A percentile compares a stretch with the other conserved stretches of the same genome.
Evolutionary conservation across 2,329 filamentous ascomycete genomes (phyloP).

Genomic region (Gaeumannomyces sp.): DNA sequence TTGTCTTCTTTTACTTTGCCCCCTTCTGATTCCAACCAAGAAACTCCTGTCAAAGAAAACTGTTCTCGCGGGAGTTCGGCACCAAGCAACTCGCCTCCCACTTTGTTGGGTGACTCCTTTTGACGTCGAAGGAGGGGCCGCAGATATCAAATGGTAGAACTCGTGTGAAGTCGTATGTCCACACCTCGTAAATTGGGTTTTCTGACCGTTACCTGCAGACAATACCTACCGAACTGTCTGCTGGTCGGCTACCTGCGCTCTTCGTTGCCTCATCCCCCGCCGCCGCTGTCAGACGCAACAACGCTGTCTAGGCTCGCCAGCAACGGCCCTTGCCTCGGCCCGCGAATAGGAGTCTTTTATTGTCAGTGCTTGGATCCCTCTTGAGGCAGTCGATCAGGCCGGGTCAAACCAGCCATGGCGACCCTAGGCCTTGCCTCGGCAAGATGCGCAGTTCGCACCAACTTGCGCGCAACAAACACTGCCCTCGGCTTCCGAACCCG

Average conservation of each 20-base stretch:
- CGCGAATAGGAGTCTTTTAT: background rate
- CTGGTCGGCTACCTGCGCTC: background rate
- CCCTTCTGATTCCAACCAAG: no score
- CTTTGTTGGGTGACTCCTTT: no score
- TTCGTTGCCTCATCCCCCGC: background rate
- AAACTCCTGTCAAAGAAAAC: no score
- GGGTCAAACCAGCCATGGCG: background rate
- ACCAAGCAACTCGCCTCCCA: no score
- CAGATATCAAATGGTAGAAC: background rate
- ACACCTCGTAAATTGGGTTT: background rate
- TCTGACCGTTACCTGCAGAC: background rate
- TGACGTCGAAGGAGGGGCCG: no score
- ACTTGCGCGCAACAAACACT: background rate
- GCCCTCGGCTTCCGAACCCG: background rate
- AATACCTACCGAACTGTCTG: background rate
- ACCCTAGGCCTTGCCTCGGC: background rate
- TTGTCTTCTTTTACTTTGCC: no score
- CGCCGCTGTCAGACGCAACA: background rate
- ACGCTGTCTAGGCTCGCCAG: no score
- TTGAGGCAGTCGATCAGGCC: background rate
- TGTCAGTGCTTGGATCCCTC: background rate
- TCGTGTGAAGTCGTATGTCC: background rate
- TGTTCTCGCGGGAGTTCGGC: no score
- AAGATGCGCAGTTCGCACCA: background rate
- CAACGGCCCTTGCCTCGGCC: no score